Base-by-base conservation (phyloP, 1,139 yeast genomes). In the Candida sp. region DNA sequence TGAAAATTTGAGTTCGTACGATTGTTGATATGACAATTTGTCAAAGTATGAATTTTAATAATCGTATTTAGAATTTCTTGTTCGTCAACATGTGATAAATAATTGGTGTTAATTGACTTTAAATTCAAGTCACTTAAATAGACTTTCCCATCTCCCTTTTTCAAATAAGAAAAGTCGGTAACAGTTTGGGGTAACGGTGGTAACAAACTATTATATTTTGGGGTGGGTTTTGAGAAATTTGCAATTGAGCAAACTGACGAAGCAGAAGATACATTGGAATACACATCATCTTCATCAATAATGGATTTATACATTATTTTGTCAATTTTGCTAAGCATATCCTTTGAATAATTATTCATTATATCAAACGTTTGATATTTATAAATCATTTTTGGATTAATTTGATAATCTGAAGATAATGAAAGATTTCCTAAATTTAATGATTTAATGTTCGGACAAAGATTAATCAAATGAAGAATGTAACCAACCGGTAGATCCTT, bases 401-500 rank as follows among this genome's bases (percentile, higher is more conserved):
- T 68, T 50, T 76, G 75, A 53, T 81, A 84, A 61, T 86, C 95
- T 21, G 69, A 63, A 12, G 84, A 80, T 15, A 84, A 58, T 1
- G 81, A 72, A 21, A 85, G 52, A 41, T 74, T 74, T n/a, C 79
- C 81, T 21, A 86, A 57, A 50, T 84, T 70, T 21, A 85, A 53
- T 6, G 63, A 55, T 7, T 56, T 61, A 35, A 85, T 54, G 50
- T 83, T 81, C 5, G 81, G 81, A 54, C 95, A 85, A 33, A 77
- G 61, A 35, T 73, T 73, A 35, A 86, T 57, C 38, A 85, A 55
- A 58, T 84, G 89, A 27, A 85, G 57, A 5, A 85, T 54, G 52
- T 80, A 78, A 0, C 93, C 95, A 39, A 82, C 65, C 1, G 95
- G 95, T 4, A 86, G 55, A 60, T 86, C 95, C 51, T 73, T 79